Evolutionary conservation across 371 early-diverging fungal genomes (phyloP).

Genomic region (Mucor sp.): DNA sequence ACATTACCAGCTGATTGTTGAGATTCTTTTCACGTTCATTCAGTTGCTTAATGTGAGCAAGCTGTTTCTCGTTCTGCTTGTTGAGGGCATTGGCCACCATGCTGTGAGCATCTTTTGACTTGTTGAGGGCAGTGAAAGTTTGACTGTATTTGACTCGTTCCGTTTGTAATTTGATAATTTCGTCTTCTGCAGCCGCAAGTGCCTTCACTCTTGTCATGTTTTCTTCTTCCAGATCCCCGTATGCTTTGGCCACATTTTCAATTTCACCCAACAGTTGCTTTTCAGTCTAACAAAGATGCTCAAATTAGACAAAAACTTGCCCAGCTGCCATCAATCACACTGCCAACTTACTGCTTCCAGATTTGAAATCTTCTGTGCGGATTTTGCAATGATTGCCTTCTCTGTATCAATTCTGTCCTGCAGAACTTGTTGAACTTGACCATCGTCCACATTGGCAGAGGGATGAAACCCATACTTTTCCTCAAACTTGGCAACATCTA

Average conservation of each 20-base stretch:
- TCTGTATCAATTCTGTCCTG: constrained; percentile 33
- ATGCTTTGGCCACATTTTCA: constrained; percentile 80
- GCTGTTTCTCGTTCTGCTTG: constrained; percentile 44
- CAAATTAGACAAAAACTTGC: not conserved
- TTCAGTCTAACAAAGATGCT: constrained; percentile 33
- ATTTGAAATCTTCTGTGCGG: constrained; percentile 9
- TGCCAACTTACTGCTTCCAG: constrained; percentile 14
- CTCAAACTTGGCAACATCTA: constrained; percentile 18
- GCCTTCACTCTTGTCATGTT: constrained; percentile 74
- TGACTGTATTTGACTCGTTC: constrained; percentile 57
- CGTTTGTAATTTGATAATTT: constrained; percentile 68
- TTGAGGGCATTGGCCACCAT: constrained; percentile 34
- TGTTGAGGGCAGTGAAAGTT: constrained; percentile 42
- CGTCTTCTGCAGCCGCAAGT: constrained; percentile 74
- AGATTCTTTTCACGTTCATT: constrained; percentile 39
- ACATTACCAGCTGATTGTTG: constrained; percentile 35
- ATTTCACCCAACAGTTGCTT: constrained; percentile 74
- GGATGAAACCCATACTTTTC: constrained; percentile 24
- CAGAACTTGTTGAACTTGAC: constrained; percentile 20
- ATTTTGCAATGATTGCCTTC: constrained; percentile 11
- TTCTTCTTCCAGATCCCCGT: constrained; percentile 80
- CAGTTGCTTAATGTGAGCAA: constrained; percentile 43
- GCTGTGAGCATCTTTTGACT: constrained; percentile 38
- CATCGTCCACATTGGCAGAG: constrained; percentile 5
- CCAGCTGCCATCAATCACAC: not conserved